phyloP scores from a whole-genome alignment of 1,139 yeast species.

The Suhomyces ambrosiae region DNA sequence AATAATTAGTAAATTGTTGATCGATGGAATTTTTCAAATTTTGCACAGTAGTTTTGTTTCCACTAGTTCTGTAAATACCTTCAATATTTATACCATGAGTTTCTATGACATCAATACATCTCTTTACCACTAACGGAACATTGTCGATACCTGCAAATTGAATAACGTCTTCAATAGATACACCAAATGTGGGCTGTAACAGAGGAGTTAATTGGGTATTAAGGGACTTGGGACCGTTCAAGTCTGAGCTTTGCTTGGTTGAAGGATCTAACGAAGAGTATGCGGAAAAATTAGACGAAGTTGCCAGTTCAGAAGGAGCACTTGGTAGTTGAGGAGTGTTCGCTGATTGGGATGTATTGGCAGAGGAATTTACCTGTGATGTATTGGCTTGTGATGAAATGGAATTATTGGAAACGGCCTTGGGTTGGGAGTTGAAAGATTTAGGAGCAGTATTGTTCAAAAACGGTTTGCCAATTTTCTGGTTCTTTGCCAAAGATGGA shows the following conservation, averaged over 20 bases:
- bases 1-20: conserved; percentile 67
- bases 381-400: background rate
- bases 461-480: conserved; percentile 39
- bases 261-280: conserved; percentile 44
- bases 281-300: conserved; percentile 6
- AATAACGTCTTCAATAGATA: conserved; percentile 72
- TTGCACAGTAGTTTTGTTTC: conserved; percentile 73
- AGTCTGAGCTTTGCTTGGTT: conserved; percentile 27
- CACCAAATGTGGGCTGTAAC: conserved; percentile 72
- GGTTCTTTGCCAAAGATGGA: conserved; percentile 57
- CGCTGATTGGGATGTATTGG: background rate
- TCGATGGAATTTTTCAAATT: conserved; percentile 75
- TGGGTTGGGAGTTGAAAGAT: conserved; percentile 15
- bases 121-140: conserved; percentile 88
- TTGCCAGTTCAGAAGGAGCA: conserved; percentile 2
- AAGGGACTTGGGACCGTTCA: conserved; percentile 48
- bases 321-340: conserved; percentile 5
- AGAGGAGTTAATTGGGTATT: conserved; percentile 26
- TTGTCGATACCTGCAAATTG: conserved; percentile 81
- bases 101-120: conserved; percentile 86
- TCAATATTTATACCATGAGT: conserved; percentile 80
- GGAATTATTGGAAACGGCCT: conserved; percentile 1
- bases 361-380: background rate
- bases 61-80: conserved; percentile 87
- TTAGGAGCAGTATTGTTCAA: conserved; percentile 27